Evolutionary conservation across 2,329 filamentous ascomycete species (phyloP).

Genomic region (Chrysoporthe austroafricana): DNA sequence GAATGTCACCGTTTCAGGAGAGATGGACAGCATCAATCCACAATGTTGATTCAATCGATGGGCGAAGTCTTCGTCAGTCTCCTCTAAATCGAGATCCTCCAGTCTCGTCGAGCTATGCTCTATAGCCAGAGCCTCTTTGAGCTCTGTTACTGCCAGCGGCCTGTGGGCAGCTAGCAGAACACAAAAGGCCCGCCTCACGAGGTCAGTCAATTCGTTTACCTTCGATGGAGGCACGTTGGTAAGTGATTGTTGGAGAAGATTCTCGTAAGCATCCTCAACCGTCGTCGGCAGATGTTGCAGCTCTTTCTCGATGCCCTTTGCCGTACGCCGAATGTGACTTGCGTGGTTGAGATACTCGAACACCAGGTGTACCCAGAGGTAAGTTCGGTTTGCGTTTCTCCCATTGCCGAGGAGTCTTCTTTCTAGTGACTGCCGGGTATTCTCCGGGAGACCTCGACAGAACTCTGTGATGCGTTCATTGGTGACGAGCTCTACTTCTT

Average conservation of each 20-base stretch:
- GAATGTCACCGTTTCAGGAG: slow-evolving; percentile 1
- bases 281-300: slow-evolving; percentile 1
- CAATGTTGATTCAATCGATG: not conserved
- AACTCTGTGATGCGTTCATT: not conserved
- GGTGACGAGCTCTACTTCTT: not conserved
- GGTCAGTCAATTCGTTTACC: not conserved
- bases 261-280: not conserved
- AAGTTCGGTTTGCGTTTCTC: not conserved
- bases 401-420: not conserved
- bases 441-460: not conserved
- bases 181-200: slow-evolving; percentile 2
- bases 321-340: not conserved
- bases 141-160: not conserved
- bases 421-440: not conserved
- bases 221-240: not conserved
- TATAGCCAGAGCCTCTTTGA: not conserved
- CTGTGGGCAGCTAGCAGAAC: slow-evolving; percentile 5
- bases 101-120: not conserved
- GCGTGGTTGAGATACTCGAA: slow-evolving; percentile 2
- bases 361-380: slow-evolving; percentile 5
- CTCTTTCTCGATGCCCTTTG: not conserved
- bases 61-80: not conserved
- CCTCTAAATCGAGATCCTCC: not conserved
- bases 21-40: slow-evolving; percentile 2
- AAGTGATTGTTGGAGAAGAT: not conserved